These are phyloP conservation scores for Dovyalis caffra DNA, from an alignment of 345 rosid species.

Conservation along the genomic window DNA sequence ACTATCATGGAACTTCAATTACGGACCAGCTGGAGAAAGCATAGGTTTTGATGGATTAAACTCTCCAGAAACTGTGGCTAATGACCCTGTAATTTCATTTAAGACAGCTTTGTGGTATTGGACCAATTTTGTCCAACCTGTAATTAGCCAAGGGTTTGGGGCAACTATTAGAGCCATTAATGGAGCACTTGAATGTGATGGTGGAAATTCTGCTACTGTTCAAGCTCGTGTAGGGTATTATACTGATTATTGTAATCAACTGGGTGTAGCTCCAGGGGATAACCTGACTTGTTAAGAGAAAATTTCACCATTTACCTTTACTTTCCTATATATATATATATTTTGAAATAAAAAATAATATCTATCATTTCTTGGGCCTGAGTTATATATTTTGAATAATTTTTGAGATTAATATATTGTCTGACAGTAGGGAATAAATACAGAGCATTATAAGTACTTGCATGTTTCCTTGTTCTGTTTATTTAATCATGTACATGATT, in stretches of 20 bases:
- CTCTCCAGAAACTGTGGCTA: conserved; percentile 13
- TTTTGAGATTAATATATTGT: too few relatives aligned
- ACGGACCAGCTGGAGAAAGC: conserved; percentile 6
- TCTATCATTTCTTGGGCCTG: too few relatives aligned
- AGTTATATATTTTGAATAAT: too few relatives aligned
- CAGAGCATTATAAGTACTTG: too few relatives aligned
- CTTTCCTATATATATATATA: too few relatives aligned
- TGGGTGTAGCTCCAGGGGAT: conserved; percentile 9
- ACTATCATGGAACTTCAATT: conserved; percentile 17
- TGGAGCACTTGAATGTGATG: conserved; percentile 8
- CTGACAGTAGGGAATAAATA: too few relatives aligned
- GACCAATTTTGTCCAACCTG: conserved; percentile 4
- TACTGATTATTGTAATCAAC: not conserved
- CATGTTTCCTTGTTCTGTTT: too few relatives aligned
- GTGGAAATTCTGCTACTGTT: not conserved
- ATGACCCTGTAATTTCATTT: conserved; percentile 5
- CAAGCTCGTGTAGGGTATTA: conserved; percentile 5
- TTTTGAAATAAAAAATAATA: too few relatives aligned
- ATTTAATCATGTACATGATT: too few relatives aligned
- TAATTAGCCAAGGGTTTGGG: conserved; percentile 5
- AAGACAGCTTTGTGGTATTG: conserved; percentile 14
- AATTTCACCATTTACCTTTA: not conserved
- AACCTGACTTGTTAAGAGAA: conserved; percentile 2
- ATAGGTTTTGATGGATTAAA: conserved; percentile 14
- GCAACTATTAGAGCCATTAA: conserved; percentile 6